Base-by-base conservation (phyloP, 1,284 basidiomycete genomes). In the Inonotus hispidus region DNA sequence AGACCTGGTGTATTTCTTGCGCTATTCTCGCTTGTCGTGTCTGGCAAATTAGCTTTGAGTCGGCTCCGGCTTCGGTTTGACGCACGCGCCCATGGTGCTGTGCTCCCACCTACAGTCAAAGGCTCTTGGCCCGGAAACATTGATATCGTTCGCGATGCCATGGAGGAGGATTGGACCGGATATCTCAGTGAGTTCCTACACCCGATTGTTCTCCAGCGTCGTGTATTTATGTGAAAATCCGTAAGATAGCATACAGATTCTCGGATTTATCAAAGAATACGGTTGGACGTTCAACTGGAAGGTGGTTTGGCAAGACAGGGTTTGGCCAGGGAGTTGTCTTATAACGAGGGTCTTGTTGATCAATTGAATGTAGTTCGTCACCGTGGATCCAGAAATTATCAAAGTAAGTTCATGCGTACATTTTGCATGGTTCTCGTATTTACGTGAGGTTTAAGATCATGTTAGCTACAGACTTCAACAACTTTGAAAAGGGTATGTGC, bases 381-480 rank as follows among this genome's bases (percentile, higher is more conserved):
- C 74, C 1, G 41, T 55, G 3, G 74, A 77, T 49, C 76, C 75
- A 0, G 72, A 73, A 23, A 68, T 72, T 56, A 66, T 72, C 41
- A 73, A 73, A 66, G 71, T 70, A 16, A 58, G 39, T 37, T 60
- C 29, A 4, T 16, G n/a, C n/a, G n/a, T n/a, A n/a, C n/a, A n/a
- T n/a, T n/a, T n/a, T n/a, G n/a, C n/a, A n/a, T n/a, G n/a, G n/a
- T n/a, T n/a, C n/a, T n/a, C n/a, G n/a, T n/a, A n/a, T n/a, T n/a
- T n/a, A n/a, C n/a, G n/a, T n/a, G n/a, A n/a, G n/a, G n/a, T n/a
- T n/a, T n/a, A 13, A 78, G 76, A 59, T 68, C 4, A 70, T 79
- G 3, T 63, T 79, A 45, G 72, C 76, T 1, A 77, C 77, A 2
- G 74, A 80, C 49, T 80, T 80, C 63, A 57, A 68, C 3, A 74